Conservation (phyloP, 805 yeast genomes). For the Aciculoconidium aculeatum region DNA sequence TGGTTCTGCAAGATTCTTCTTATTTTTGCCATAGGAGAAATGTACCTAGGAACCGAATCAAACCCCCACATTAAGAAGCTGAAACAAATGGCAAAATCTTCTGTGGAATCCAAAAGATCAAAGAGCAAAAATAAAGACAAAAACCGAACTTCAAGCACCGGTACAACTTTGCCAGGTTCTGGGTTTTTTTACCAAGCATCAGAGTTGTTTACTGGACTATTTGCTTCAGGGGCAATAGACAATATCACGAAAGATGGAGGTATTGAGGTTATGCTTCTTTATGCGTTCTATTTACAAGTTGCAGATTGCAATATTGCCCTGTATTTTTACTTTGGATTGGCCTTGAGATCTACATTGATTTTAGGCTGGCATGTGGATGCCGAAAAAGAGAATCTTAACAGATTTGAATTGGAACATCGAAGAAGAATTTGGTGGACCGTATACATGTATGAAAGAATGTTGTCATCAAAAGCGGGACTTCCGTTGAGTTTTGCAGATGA, state of each 20-base stretch:
- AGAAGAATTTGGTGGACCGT: constrained; percentile 46
- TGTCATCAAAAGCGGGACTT: constrained; percentile 75
- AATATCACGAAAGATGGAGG: constrained; percentile 76
- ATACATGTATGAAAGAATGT: constrained; percentile 58
- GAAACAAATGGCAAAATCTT: constrained; percentile 11
- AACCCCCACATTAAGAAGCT: constrained; percentile 47
- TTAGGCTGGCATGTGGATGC: constrained; percentile 82
- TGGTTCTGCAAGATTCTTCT: constrained; percentile 75
- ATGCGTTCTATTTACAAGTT: constrained; percentile 76
- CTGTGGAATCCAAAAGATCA: constrained; percentile 9
- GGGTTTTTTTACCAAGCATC: constrained; percentile 76
- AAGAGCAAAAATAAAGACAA: constrained; percentile 6
- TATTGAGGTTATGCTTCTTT: constrained; percentile 64
- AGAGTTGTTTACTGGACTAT: constrained; percentile 69
- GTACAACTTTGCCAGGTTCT: constrained; percentile 63
- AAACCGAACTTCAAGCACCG: too few relatives aligned
- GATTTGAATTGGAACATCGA: constrained; percentile 51
- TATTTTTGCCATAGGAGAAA: constrained; percentile 76
- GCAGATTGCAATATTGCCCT: constrained; percentile 82
- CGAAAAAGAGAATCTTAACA: constrained; percentile 51
- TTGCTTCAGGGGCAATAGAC: constrained; percentile 76
- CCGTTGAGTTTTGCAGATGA: constrained; percentile 77
- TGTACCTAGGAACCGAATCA: constrained; percentile 74
- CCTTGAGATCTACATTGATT: constrained; percentile 64
- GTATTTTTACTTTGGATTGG: constrained; percentile 74